Conservation (phyloP, 1,139 yeast genomes). For the Dujonia santamariae region DNA sequence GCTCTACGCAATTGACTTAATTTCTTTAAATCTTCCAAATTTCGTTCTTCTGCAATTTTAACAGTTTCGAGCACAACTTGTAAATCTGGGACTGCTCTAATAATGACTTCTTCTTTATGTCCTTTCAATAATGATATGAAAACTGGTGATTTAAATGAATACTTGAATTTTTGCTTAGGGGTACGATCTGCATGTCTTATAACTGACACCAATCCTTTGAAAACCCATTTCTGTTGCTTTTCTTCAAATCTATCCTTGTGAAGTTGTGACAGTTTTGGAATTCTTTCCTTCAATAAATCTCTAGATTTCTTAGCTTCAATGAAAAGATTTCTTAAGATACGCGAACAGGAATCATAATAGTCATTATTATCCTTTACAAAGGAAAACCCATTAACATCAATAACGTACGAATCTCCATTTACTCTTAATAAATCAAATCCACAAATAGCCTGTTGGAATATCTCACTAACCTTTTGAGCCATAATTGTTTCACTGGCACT, state of each 20-base stretch:
- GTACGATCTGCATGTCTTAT: slow-evolving; percentile 98
- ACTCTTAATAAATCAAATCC: slow-evolving; percentile 95
- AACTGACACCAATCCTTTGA: slow-evolving; percentile 88
- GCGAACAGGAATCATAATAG: slow-evolving; percentile 83
- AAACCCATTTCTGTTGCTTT: slow-evolving; percentile 93
- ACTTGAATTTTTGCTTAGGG: slow-evolving; percentile 97
- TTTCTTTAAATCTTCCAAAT: slow-evolving; percentile 78
- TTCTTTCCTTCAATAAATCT: slow-evolving; percentile 37
- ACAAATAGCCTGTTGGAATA: slow-evolving; percentile 93
- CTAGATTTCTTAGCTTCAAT: slow-evolving; percentile 50
- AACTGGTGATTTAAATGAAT: slow-evolving; percentile 83
- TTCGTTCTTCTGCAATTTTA: slow-evolving; percentile 71
- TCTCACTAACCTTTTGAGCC: slow-evolving; percentile 72
- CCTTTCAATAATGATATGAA: slow-evolving; percentile 89
- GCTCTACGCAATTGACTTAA: slow-evolving; percentile 76
- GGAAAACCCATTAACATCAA: slow-evolving; percentile 97
- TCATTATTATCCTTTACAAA: slow-evolving; percentile 90
- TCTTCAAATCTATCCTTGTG: slow-evolving; percentile 57
- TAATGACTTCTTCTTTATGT: slow-evolving; percentile 92
- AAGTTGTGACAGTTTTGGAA: slow-evolving; percentile 36
- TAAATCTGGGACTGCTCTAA: slow-evolving; percentile 83
- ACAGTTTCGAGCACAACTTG: slow-evolving; percentile 85
- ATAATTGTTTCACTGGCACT: slow-evolving; percentile 70
- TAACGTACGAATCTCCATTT: slow-evolving; percentile 83
- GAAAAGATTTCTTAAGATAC: slow-evolving; percentile 73